Evolutionary conservation across 139 green algal species (phyloP), one percentile per base, ranked within the genome.

Genomic region (Trebouxia sp.): DNA sequence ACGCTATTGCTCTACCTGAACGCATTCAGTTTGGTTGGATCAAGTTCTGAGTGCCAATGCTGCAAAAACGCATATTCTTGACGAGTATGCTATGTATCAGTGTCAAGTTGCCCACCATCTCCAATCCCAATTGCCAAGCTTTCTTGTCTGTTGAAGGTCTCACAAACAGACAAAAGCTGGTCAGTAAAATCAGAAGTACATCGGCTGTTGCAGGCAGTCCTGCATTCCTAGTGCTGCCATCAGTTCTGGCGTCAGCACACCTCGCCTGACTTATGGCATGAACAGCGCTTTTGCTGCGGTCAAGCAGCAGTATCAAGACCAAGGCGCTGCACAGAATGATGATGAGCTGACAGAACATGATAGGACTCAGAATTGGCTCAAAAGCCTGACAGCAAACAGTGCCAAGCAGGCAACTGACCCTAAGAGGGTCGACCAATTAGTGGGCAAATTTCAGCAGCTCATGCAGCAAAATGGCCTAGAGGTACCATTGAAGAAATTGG

Each of bases 321-420:
- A 72, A 35, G 43, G 2, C 26, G 62, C 62, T n/a, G 62, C 5
- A 22, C 26, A n/a, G 32, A 72, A 35, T 35, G 32, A 10, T 30
- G 62, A 26, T 22, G 32, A 37, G 20, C 37, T 45, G 62, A 43
- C 62, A 45, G 62, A 72, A 35, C 62, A 72, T 45, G 62, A 72
- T 35, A 72, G 62, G 62, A 72, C 62, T 26, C 62, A 72, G 20
- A 72, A 11, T 35, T 72, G 62, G 62, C 32, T 72, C 12, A 72
- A 72, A 37, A 37, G 15, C 17, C 28, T 72, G 62, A 72, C 62
- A 1, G 28, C 20, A 26, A 72, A 72, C 32, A 72, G n/a, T 12
- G 62, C 62, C 62, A 72, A 72, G 62, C 62, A 72, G 62, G 62
- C 62, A 28, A 24, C 32, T 30, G 62, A 72, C 32, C 62, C 62